These are phyloP conservation scores for Sarcodon sp. DNA, from an alignment of 768 basidiomycete genomes.

Conservation along the genomic window DNA sequence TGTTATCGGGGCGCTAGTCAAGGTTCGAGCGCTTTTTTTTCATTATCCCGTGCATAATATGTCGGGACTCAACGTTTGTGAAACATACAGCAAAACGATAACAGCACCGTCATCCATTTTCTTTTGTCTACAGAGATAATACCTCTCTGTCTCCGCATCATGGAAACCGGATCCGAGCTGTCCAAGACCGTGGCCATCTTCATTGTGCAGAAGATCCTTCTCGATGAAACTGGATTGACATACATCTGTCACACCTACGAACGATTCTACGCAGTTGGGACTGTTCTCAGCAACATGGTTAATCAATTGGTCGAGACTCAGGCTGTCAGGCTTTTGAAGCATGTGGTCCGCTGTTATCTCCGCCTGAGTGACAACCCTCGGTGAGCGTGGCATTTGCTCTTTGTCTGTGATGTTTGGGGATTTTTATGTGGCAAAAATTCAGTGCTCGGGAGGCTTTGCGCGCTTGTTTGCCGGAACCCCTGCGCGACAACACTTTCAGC, in stretches of 20 bases:
- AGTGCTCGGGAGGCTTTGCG: constrained; percentile 94
- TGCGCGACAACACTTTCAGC: constrained; percentile 88
- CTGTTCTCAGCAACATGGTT: constrained; percentile 98
- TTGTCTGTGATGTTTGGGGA: neutral
- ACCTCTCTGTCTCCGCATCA: constrained; percentile 95
- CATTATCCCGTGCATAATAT: neutral
- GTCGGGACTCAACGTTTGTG: neutral
- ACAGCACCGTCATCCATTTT: constrained; percentile 98
- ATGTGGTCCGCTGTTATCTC: constrained; percentile 95
- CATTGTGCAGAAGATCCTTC: constrained; percentile 95
- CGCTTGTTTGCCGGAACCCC: constrained; percentile 90
- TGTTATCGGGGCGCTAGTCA: constrained; percentile 97
- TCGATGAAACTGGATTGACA: constrained; percentile 94
- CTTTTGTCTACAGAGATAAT: constrained; percentile 98
- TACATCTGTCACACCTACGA: constrained; percentile 99
- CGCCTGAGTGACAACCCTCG: constrained; percentile 91
- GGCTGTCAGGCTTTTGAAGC: constrained; percentile 90
- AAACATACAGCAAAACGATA: constrained; percentile 84
- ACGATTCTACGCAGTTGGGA: constrained; percentile 97
- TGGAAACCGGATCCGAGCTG: constrained; percentile 98
- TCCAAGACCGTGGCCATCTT: constrained; percentile 99
- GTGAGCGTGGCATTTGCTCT: constrained; percentile 29
- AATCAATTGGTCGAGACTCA: constrained; percentile 96
- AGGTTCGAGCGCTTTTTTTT: constrained; percentile 34
- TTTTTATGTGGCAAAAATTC: neutral